Conservation (phyloP, 176 grass and related monocot species). For the Lolium multiflorum region DNA sequence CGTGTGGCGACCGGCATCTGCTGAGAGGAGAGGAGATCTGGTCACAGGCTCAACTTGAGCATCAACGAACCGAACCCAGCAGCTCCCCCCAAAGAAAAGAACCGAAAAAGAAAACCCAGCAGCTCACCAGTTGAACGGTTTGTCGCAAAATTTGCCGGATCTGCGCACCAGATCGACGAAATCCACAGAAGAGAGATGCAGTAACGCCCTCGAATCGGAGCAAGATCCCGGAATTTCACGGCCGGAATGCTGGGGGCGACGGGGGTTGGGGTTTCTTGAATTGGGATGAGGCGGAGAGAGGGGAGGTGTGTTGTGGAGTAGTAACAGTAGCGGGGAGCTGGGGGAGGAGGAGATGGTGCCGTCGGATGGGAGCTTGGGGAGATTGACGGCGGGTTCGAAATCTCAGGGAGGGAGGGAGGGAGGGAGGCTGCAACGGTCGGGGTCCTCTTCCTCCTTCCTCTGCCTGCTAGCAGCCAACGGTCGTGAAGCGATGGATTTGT, state of each 20-base stretch:
- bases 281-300: conserved; percentile 7
- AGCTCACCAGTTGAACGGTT: background rate
- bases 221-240: background rate
- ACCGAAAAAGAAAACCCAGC: background rate
- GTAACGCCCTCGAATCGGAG: background rate
- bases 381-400: conserved; percentile 57
- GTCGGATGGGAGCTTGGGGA: conserved; percentile 40
- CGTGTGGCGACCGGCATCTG: conserved; percentile 86
- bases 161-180: conserved; percentile 4
- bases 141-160: background rate
- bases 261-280: conserved; percentile 16
- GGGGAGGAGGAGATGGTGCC: background rate
- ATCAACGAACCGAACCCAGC: conserved; percentile 48
- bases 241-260: conserved; percentile 11
- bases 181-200: background rate
- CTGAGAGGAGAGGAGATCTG: conserved; percentile 39
- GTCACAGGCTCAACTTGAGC: conserved; percentile 24
- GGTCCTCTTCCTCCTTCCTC: background rate
- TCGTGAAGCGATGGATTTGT: conserved; percentile 24
- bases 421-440: conserved; percentile 66
- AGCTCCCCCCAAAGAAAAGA: conserved; percentile 6
- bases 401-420: background rate
- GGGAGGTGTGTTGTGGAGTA: conserved; percentile 34
- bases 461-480: conserved; percentile 37
- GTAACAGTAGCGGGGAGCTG: conserved; percentile 21